Evolutionary conservation across 2,329 filamentous ascomycete genomes (phyloP).

Genomic region (Trichothecium roseum): DNA sequence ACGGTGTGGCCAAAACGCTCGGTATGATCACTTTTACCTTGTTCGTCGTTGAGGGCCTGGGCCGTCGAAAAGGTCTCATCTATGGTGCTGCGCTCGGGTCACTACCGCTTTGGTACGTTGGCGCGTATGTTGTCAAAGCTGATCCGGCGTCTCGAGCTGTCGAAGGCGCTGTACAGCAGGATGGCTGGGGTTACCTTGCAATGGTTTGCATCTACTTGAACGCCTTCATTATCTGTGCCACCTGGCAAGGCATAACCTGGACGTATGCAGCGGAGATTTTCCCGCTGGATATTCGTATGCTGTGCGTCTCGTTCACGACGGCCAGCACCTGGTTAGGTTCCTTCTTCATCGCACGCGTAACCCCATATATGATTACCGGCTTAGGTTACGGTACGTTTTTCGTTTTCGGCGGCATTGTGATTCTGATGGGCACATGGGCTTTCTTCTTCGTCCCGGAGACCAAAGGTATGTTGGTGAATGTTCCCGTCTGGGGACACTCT

Average conservation of each 20-base stretch:
- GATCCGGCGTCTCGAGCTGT: too few species aligned
- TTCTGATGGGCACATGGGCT: conserved; percentile 33
- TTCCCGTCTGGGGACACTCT: too few species aligned
- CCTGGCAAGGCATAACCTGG: conserved; percentile 32
- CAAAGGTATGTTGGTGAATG: too few species aligned
- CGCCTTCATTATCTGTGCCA: conserved; percentile 23
- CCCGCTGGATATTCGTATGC: conserved; percentile 24
- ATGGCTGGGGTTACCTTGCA: conserved; percentile 31
- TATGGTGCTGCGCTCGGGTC: conserved; percentile 22
- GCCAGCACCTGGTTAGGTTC: conserved; percentile 27
- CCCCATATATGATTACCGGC: conserved; percentile 28
- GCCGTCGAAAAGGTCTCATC: conserved; percentile 37
- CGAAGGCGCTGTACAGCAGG: too few species aligned
- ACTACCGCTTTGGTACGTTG: conserved; percentile 27
- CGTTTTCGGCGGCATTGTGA: conserved; percentile 36
- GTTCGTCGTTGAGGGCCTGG: conserved; percentile 34
- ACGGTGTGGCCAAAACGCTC: conserved; percentile 18
- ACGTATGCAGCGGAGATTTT: conserved; percentile 38
- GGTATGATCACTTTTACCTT: conserved; percentile 27
- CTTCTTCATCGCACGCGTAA: conserved; percentile 27
- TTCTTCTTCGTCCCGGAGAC: conserved; percentile 42
- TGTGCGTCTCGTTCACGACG: conserved; percentile 21
- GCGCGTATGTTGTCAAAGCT: conserved; percentile 20
- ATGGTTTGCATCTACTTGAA: conserved; percentile 36
- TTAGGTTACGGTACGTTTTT: conserved; percentile 41